These are phyloP conservation scores for Pseudopithomyces maydicus DNA, from an alignment of 2,329 filamentous ascomycete species.

Conservation along the genomic window DNA sequence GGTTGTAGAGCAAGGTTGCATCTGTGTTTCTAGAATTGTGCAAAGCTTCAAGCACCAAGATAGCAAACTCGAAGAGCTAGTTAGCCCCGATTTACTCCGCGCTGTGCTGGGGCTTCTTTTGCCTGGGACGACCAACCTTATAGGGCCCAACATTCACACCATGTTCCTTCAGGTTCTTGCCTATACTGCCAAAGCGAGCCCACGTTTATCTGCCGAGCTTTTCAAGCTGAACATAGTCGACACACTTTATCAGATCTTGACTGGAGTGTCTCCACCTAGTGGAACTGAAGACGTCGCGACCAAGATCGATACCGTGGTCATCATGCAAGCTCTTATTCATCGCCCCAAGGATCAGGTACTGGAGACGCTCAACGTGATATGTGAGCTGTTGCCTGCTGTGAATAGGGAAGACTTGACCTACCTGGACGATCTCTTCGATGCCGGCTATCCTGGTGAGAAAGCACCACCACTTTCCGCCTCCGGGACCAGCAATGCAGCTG, in stretches of 20 bases:
- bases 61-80: slow-evolving; percentile 86
- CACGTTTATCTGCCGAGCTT: slow-evolving; percentile 82
- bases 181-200: slow-evolving; percentile 87
- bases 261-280: slow-evolving; percentile 87
- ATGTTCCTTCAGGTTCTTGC: slow-evolving; percentile 92
- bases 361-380: slow-evolving; percentile 96
- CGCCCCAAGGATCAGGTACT: slow-evolving; percentile 94
- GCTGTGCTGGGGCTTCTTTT: slow-evolving; percentile 86
- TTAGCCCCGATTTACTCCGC: slow-evolving; percentile 83
- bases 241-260: slow-evolving; percentile 95
- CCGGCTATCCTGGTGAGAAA: slow-evolving; percentile 55
- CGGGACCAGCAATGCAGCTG: slow-evolving; percentile 61
- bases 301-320: slow-evolving; percentile 93
- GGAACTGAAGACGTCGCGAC: slow-evolving; percentile 77
- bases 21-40: slow-evolving; percentile 93
- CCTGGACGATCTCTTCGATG: slow-evolving; percentile 56
- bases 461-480: slow-evolving; percentile 48
- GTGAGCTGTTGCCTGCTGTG: slow-evolving; percentile 83
- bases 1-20: slow-evolving; percentile 93
- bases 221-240: slow-evolving; percentile 97
- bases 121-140: slow-evolving; percentile 93
- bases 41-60: slow-evolving; percentile 94
- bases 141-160: slow-evolving; percentile 92
- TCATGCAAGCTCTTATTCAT: slow-evolving; percentile 98
- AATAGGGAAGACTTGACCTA: slow-evolving; percentile 62